Evolutionary conservation across 2,329 filamentous ascomycete species (phyloP).

Genomic region (Penicillium sclerotiorum): DNA sequence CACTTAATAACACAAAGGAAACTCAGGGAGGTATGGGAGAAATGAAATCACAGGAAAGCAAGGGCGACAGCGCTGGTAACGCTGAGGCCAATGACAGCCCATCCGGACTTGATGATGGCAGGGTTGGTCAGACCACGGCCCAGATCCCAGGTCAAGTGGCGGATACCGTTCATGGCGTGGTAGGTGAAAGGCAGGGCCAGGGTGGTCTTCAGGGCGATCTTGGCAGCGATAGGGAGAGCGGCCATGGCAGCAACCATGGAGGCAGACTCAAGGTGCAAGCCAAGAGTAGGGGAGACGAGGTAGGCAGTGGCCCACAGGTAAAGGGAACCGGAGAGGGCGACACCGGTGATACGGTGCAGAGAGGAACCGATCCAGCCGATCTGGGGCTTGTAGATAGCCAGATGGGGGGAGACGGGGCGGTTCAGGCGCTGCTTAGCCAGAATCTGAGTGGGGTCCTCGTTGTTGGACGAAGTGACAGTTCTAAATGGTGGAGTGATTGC

Average conservation of each 20-base stretch:
- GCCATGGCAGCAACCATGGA: slow-evolving; percentile 67
- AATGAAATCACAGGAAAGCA: slow-evolving; percentile 46
- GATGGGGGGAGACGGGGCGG: slow-evolving; percentile 83
- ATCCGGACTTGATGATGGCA: slow-evolving; percentile 67
- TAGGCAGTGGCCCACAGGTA: slow-evolving; percentile 83
- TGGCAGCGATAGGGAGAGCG: slow-evolving; percentile 60
- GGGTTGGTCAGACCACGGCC: slow-evolving; percentile 65
- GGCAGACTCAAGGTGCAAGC: slow-evolving; percentile 68
- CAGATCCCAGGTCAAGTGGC: slow-evolving; percentile 72
- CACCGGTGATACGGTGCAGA: slow-evolving; percentile 83
- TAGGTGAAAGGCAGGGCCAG: slow-evolving; percentile 68
- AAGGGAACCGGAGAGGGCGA: slow-evolving; percentile 68
- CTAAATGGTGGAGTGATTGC: slow-evolving; percentile 23
- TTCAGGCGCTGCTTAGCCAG: slow-evolving; percentile 78
- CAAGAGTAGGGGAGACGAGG: slow-evolving; percentile 75
- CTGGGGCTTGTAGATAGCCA: slow-evolving; percentile 80
- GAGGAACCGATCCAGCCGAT: slow-evolving; percentile 80
- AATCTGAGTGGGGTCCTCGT: slow-evolving; percentile 52
- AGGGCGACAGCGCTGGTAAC: slow-evolving; percentile 52
- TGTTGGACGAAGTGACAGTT: slow-evolving; percentile 34
- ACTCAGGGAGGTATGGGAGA: slow-evolving; percentile 35
- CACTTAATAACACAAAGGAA: slow-evolving; percentile 36
- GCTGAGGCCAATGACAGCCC: slow-evolving; percentile 62
- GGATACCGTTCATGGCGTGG: slow-evolving; percentile 69
- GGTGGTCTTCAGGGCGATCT: slow-evolving; percentile 61